Conservation (phyloP, 1,139 yeast species). For the Taphrina wiesneri region DNA sequence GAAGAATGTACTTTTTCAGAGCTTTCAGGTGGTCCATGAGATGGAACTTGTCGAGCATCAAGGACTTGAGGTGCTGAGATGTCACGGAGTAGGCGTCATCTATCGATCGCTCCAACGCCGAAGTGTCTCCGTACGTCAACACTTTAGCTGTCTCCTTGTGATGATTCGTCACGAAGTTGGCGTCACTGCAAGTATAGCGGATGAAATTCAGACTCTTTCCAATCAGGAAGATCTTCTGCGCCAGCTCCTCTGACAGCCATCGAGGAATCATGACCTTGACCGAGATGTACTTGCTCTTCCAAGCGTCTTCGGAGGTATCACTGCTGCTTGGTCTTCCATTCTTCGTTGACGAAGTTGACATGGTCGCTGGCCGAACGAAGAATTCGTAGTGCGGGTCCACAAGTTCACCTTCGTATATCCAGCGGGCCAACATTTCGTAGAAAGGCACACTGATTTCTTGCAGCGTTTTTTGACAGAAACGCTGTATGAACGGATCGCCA, state of each 20-base stretch:
- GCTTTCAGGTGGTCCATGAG: conserved; percentile 60
- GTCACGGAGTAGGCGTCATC: conserved; percentile 60
- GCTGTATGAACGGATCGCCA: conserved; percentile 61
- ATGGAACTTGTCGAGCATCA: conserved; percentile 55
- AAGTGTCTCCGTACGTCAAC: conserved; percentile 42
- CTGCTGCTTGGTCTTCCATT: conserved; percentile 17
- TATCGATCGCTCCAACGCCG: conserved; percentile 51
- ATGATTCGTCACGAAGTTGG: conserved; percentile 56
- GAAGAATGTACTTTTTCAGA: conserved; percentile 65
- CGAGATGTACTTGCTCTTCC: conserved; percentile 46
- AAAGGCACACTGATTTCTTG: conserved; percentile 60
- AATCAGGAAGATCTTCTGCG: conserved; percentile 64
- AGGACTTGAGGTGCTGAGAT: conserved; percentile 54
- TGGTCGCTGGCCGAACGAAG: conserved; percentile 53
- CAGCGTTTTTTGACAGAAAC: conserved; percentile 54
- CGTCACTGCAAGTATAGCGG: conserved; percentile 62
- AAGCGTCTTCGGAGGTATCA: conserved; percentile 37
- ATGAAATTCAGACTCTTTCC: conserved; percentile 78
- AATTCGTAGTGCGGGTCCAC: conserved; percentile 62
- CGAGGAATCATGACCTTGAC: conserved; percentile 56
- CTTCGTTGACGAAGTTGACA: conserved; percentile 31
- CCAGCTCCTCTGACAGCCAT: conserved; percentile 55
- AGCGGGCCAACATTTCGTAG: conserved; percentile 59
- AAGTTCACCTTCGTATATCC: conserved; percentile 72
- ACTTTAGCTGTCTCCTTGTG: conserved; percentile 45